Base-by-base conservation (phyloP, 73 alveolate genomes). In the Diophrys sp. region DNA sequence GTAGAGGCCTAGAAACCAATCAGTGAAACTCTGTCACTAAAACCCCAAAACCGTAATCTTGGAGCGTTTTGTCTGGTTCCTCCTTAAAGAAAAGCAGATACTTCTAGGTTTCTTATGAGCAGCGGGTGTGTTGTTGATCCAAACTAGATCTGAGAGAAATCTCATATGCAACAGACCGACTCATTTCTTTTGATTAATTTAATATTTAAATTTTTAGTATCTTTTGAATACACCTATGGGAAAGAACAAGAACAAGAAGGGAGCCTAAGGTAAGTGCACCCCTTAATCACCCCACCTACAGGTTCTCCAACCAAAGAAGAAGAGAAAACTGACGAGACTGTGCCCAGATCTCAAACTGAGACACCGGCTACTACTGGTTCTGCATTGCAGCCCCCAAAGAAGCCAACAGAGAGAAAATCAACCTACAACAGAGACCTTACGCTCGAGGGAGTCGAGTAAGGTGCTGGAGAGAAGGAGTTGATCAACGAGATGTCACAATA, bases 41-140 rank as follows among this genome's bases (percentile, higher is more conserved):
- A 78, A 78, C 87, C 87, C 87, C 87, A 78, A 78, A 78, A 78
- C 87, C 87, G 87, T 70, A 78, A 78, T 66, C 28, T 78, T 62
- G 25, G 87, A 78, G 87, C 80, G 44, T 31, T 78, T 78, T 78
- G 80, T 80, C 87, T 78, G 80, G 87, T 78, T 78, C 87, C 87
- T 78, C 87, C 33, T 29, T 23, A 78, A 78, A 78, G 29, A 23
- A 78, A 78, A 78, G 74, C 80, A 78, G 87, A 80, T 44, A 44
- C 18, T 44, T 44, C 62, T 18, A 44, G 18, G 18, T 18, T 44
- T 44, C 62, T 44, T 18, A 44, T 11, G 5, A 18, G 62, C 5
- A 44, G 18, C n/a, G n/a, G 5, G 18, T 5, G 18, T 44, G 62
- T 18, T 44, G 18, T 11, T 18, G 18, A 44, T 11, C 18, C 62